phyloP scores from a whole-genome alignment of 129 eudicot species.

The Lactuca saligna region DNA sequence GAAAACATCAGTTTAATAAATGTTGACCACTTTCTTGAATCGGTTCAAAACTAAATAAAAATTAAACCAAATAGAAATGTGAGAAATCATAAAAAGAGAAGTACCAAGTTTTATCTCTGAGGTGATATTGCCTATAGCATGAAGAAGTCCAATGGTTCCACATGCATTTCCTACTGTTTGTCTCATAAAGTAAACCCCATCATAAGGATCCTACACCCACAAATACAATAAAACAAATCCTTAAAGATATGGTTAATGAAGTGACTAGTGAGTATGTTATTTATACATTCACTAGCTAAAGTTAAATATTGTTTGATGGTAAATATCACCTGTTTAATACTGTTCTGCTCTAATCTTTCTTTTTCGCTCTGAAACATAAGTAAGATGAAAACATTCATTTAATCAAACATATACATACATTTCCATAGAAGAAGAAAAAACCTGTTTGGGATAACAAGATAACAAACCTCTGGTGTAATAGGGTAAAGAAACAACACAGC shows the following conservation, averaged over 20 bases:
- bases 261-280: too few relatives aligned
- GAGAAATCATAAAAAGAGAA: not conserved
- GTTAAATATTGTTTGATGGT: not conserved
- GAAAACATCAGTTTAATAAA: not conserved
- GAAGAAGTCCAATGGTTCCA: conserved; percentile 97
- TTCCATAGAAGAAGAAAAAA: not conserved
- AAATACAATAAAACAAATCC: not conserved
- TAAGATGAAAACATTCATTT: not conserved
- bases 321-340: conserved; percentile 42
- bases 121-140: conserved; percentile 89
- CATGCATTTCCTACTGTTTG: conserved; percentile 99
- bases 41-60: not conserved
- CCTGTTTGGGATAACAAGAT: not conserved
- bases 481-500: conserved; percentile 92
- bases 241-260: not conserved
- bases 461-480: conserved; percentile 55
- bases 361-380: conserved; percentile 63
- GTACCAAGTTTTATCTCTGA: conserved; percentile 83
- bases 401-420: not conserved
- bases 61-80: not conserved
- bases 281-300: not conserved
- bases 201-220: conserved; percentile 47
- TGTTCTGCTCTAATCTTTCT: conserved; percentile 70
- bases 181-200: conserved; percentile 84
- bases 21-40: too few relatives aligned